A percentile compares a stretch with the other conserved stretches of the same genome.
Evolutionary conservation across 345 rosid genomes (phyloP).

Genomic region (Trapa bicornis): DNA sequence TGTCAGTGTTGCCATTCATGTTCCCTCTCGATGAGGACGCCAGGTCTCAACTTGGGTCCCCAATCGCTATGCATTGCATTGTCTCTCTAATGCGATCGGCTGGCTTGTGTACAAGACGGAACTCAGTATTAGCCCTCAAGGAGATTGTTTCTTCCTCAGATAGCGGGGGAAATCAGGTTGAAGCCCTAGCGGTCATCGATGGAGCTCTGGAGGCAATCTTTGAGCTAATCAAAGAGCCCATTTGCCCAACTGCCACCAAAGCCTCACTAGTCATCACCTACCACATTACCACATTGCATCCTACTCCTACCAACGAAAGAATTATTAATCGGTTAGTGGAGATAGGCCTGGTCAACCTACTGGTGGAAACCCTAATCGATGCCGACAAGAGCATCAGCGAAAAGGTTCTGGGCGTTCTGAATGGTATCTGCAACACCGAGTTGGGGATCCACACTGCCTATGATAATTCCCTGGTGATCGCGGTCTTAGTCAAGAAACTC

Average conservation of each 20-base stretch:
- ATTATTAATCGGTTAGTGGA: constrained; percentile 24
- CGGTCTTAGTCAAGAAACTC: constrained; percentile 67
- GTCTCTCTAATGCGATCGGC: constrained; percentile 32
- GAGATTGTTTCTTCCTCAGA: constrained; percentile 32
- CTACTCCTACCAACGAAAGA: constrained; percentile 7
- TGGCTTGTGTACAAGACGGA: constrained; percentile 43
- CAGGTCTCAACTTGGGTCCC: constrained; percentile 26
- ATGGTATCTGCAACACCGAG: constrained; percentile 32
- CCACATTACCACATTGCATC: constrained; percentile 21
- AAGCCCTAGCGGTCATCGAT: constrained; percentile 28
- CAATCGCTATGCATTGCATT: constrained; percentile 30
- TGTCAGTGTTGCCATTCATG: constrained; percentile 32
- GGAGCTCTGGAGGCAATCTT: constrained; percentile 44
- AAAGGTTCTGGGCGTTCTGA: constrained; percentile 49
- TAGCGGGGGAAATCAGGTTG: constrained; percentile 7
- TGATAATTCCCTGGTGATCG: constrained; percentile 37
- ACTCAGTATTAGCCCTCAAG: constrained; percentile 34
- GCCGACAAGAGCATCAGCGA: constrained; percentile 50
- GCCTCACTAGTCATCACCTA: constrained; percentile 46
- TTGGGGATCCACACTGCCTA: constrained; percentile 30
- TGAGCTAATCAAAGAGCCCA: constrained; percentile 50
- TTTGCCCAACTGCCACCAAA: constrained; percentile 46
- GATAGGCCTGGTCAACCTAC: constrained; percentile 32
- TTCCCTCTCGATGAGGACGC: constrained; percentile 42
- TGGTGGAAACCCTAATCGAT: constrained; percentile 45